Evolutionary conservation across 257 asterid genomes (phyloP).

Genomic region (Avicennia marina): DNA sequence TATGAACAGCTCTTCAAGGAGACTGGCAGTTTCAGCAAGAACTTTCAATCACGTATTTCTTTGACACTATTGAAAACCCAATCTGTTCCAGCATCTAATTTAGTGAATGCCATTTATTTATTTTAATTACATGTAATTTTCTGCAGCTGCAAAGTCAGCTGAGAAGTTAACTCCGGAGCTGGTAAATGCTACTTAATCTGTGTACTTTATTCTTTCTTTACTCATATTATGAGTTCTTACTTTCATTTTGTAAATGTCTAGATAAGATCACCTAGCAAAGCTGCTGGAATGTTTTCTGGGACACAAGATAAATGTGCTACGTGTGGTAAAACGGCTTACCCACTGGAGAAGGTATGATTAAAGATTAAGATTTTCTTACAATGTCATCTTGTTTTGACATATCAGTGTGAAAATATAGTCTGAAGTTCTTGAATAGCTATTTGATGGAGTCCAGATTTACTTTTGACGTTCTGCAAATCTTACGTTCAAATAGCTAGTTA

Average conservation of each 20-base stretch:
- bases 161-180: slow-evolving; percentile 79
- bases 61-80: background rate
- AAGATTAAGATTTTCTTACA: background rate
- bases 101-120: slow-evolving; percentile 4
- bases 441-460: too few species aligned
- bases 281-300: slow-evolving; percentile 93
- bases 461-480: too few species aligned
- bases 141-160: slow-evolving; percentile 87
- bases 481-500: too few species aligned
- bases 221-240: slow-evolving; percentile 2
- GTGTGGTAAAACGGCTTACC: slow-evolving; percentile 90
- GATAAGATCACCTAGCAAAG: slow-evolving; percentile 89
- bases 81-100: background rate
- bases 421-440: background rate
- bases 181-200: slow-evolving; percentile 32
- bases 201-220: background rate
- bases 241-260: slow-evolving; percentile 21
- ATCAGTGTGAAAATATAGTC: background rate
- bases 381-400: too few species aligned
- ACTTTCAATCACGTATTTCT: slow-evolving; percentile 75
- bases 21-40: slow-evolving; percentile 77
- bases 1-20: slow-evolving; percentile 91
- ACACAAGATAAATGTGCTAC: slow-evolving; percentile 96
- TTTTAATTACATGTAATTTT: slow-evolving; percentile 23
- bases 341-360: slow-evolving; percentile 74